A percentile compares a stretch with the other conserved stretches of the same genome.
These are phyloP conservation scores for Musa balbisiana DNA, from an alignment of 202 grass and related monocot species.

Conservation along the genomic window DNA sequence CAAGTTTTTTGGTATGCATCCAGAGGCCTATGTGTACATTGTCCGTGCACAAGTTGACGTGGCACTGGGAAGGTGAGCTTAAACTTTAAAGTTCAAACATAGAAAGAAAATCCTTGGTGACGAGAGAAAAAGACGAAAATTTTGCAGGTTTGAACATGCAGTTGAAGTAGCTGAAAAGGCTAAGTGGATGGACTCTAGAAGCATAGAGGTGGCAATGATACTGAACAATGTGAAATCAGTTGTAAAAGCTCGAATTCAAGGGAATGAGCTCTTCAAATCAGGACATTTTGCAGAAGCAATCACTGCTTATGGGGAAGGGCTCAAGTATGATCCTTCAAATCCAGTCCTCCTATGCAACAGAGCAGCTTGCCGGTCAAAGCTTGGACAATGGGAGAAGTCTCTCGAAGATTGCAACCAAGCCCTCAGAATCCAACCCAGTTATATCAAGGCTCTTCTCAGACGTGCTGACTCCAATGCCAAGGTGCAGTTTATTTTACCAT, in stretches of 20 bases:
- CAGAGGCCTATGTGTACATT: conserved; percentile 21
- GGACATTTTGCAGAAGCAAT: conserved; percentile 27
- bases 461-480: conserved; percentile 36
- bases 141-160: conserved; percentile 26
- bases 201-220: conserved; percentile 25
- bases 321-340: conserved; percentile 31
- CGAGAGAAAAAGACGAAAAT: background rate
- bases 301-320: conserved; percentile 26
- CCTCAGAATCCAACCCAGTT: conserved; percentile 30
- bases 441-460: conserved; percentile 33
- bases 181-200: conserved; percentile 19
- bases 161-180: conserved; percentile 29
- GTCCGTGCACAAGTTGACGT: conserved; percentile 37
- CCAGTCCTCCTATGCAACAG: conserved; percentile 31
- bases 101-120: background rate
- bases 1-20: conserved; percentile 26
- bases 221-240: conserved; percentile 27
- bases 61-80: conserved; percentile 35
- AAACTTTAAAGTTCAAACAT: background rate
- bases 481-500: conserved; percentile 12
- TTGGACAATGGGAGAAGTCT: conserved; percentile 37
- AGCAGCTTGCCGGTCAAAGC: conserved; percentile 33
- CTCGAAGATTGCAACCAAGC: conserved; percentile 38
- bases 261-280: conserved; percentile 31
- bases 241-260: conserved; percentile 14